Percentiles rank a stretch among this genome's conserved stretches.
Conservation (phyloP, 1,284 basidiomycete species). For the Sanghuangporus sanghuang region DNA sequence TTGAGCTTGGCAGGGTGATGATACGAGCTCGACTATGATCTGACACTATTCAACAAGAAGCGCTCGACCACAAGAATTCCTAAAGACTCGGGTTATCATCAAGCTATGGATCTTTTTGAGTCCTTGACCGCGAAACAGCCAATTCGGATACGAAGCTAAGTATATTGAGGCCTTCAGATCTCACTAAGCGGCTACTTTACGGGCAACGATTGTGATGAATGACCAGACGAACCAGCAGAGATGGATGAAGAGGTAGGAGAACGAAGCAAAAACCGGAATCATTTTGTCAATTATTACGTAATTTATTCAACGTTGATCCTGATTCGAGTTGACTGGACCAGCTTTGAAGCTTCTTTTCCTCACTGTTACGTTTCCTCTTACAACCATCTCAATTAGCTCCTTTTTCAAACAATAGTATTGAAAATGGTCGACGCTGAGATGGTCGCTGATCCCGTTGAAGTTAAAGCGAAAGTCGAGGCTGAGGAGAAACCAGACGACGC, state of each 20-base stretch:
- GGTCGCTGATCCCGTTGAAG: background rate
- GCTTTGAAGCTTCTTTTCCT: background rate
- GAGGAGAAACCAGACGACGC: conserved; percentile 10
- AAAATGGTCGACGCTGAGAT: conserved; percentile 4
- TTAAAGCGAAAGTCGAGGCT: conserved; percentile 1
- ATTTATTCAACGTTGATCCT: background rate
- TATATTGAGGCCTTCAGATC: background rate
- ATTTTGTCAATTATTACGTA: conserved; percentile 12
- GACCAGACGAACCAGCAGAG: background rate
- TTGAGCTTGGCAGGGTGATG: no score
- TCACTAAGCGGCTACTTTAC: background rate
- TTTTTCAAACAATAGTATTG: background rate
- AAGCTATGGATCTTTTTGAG: no score
- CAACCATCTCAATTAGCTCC: background rate
- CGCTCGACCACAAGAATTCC: no score
- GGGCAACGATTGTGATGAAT: background rate
- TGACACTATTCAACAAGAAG: no score
- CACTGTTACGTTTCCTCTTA: background rate
- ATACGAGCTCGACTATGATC: no score
- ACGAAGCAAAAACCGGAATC: background rate
- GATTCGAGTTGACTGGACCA: background rate
- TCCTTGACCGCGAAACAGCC: no score
- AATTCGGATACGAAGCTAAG: no score
- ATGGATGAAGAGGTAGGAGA: background rate
- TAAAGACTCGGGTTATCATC: no score